Evolutionary conservation across 257 asterid genomes (phyloP).

Genomic region (Solanum microdontum): DNA sequence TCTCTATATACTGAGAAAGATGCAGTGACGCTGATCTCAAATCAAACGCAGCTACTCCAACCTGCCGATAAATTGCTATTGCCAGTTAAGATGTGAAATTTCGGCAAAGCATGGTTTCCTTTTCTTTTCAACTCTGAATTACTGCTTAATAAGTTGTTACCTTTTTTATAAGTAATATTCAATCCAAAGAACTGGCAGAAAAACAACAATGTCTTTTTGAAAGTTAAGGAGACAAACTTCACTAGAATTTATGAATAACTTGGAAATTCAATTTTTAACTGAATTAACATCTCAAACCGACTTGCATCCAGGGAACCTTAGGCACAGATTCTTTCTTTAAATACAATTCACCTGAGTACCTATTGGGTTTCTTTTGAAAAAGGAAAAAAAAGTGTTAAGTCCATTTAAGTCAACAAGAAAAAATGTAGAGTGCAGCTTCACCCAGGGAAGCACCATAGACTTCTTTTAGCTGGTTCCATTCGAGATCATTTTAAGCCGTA

Average conservation of each 20-base stretch:
- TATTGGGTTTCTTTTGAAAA: not conserved
- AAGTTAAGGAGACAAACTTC: not conserved
- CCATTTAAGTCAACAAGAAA: not conserved
- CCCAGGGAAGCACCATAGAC: not conserved
- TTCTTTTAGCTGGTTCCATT: not conserved
- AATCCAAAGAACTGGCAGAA: not conserved
- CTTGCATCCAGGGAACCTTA: not conserved
- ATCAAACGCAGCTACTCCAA: conserved; percentile 96
- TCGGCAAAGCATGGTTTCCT: not conserved
- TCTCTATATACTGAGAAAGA: conserved; percentile 96
- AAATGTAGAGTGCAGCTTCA: not conserved
- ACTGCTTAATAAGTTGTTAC: not conserved
- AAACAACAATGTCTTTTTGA: not conserved
- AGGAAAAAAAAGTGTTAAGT: not conserved
- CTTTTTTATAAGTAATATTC: not conserved
- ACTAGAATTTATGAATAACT: not conserved
- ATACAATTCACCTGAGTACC: not conserved
- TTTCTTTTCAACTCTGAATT: not conserved
- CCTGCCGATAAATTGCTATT: conserved; percentile 27
- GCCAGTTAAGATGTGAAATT: not conserved
- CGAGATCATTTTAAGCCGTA: not conserved
- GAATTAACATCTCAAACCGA: not conserved
- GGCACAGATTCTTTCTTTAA: not conserved
- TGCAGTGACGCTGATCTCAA: conserved; percentile 90
- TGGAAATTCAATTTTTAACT: not conserved